A percentile compares a stretch with the other conserved stretches of the same genome.
phyloP scores from a whole-genome alignment of 345 rosid species.

The Draba incana region DNA sequence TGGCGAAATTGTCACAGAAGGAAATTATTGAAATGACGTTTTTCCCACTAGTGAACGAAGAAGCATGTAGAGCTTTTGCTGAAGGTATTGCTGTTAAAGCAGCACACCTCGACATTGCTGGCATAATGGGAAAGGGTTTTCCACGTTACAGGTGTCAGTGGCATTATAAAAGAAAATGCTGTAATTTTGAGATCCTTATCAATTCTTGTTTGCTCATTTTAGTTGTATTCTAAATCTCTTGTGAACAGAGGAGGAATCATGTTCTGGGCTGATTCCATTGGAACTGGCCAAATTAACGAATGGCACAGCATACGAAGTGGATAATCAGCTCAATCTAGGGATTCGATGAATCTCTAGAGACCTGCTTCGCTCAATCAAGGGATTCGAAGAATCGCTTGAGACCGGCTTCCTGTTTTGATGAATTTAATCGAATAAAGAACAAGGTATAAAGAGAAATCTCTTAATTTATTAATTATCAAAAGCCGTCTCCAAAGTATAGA shows the following conservation, averaged over 20 bases:
- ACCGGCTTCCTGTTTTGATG: too few relatives aligned
- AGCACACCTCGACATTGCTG: slow-evolving; percentile 87
- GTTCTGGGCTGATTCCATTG: slow-evolving; percentile 94
- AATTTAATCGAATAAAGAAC: too few relatives aligned
- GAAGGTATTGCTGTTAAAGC: slow-evolving; percentile 97
- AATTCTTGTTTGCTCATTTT: slow-evolving; percentile 11
- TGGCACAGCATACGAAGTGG: too few relatives aligned
- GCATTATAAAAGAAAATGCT: slow-evolving; percentile 1
- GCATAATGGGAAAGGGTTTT: slow-evolving; percentile 95
- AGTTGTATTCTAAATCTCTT: slow-evolving; percentile 5
- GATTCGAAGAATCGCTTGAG: too few relatives aligned
- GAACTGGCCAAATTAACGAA: too few relatives aligned
- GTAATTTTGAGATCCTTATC: slow-evolving; percentile 6
- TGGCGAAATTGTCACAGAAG: slow-evolving; percentile 65
- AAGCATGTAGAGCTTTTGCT: slow-evolving; percentile 86
- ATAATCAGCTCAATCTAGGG: too few relatives aligned
- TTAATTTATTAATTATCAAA: too few relatives aligned
- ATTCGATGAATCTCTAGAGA: too few relatives aligned
- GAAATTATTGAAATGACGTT: slow-evolving; percentile 92
- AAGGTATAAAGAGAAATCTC: too few relatives aligned
- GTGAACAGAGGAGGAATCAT: slow-evolving; percentile 83
- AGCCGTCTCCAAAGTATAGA: too few relatives aligned
- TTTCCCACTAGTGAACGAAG: slow-evolving; percentile 95
- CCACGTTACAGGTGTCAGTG: slow-evolving; percentile 85
- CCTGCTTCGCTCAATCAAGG: too few relatives aligned